These are phyloP conservation scores for Argentina anserina DNA, from an alignment of 306 rosid species.

Conservation along the genomic window DNA sequence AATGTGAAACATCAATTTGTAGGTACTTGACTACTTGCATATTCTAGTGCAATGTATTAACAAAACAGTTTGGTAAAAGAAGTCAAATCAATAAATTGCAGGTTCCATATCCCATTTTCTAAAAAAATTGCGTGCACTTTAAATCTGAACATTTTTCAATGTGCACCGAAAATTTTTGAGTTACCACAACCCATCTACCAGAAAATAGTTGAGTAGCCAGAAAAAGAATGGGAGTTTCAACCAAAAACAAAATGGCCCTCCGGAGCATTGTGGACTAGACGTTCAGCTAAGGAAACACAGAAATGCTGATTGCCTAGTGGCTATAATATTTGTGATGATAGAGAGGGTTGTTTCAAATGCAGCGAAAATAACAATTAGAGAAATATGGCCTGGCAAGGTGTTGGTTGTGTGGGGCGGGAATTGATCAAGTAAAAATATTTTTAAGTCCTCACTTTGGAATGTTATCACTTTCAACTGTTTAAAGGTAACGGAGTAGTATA, in stretches of 20 bases:
- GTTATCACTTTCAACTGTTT: background rate
- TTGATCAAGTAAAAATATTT: background rate
- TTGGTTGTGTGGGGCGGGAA: background rate
- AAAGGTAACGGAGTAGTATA: background rate
- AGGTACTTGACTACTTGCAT: background rate
- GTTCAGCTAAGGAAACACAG: background rate
- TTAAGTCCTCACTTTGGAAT: background rate
- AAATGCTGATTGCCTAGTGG: background rate
- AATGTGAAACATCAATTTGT: background rate
- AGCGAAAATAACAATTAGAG: background rate
- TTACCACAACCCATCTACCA: background rate
- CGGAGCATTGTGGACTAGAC: background rate
- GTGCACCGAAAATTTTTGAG: background rate
- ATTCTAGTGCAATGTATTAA: slow-evolving; percentile 12
- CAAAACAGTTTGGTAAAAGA: slow-evolving; percentile 3
- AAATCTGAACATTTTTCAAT: background rate
- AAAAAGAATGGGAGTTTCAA: background rate
- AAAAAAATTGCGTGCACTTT: background rate
- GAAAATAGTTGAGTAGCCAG: background rate
- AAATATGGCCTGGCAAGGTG: background rate
- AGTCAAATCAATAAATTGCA: background rate
- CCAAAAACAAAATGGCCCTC: background rate
- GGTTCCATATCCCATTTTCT: background rate
- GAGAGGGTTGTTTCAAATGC: background rate
- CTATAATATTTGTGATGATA: background rate